Conservation (phyloP, 2,329 filamentous ascomycete genomes). For the Colletotrichum godetiae region DNA sequence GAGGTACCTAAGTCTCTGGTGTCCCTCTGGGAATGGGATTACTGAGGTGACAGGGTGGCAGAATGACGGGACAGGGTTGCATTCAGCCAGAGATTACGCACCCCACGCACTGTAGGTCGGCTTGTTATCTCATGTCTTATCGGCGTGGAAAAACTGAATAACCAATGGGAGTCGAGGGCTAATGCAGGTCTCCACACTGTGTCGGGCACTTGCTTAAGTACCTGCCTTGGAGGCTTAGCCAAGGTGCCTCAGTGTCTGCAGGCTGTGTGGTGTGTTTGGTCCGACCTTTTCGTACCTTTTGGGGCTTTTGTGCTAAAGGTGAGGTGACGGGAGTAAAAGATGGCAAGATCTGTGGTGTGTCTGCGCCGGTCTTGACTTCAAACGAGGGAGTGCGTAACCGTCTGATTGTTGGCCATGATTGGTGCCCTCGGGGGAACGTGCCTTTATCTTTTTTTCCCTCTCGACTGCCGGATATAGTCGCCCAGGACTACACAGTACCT, state of each 20-base stretch:
- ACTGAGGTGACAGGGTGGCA: constrained; percentile 1
- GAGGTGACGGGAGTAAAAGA: neutral
- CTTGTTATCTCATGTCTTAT: neutral
- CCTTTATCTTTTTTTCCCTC: neutral
- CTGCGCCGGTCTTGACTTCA: constrained; percentile 2
- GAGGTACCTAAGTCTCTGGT: no score
- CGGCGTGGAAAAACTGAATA: neutral
- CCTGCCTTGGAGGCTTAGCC: neutral
- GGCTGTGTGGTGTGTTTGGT: no score
- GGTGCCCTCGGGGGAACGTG: neutral
- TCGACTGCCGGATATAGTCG: neutral
- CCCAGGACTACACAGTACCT: neutral
- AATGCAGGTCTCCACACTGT: neutral
- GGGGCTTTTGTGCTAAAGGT: neutral
- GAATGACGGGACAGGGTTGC: neutral
- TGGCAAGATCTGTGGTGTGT: neutral
- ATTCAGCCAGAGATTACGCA: neutral
- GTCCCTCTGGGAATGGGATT: neutral
- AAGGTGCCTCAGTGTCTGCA: neutral
- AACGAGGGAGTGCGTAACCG: constrained; percentile 16
- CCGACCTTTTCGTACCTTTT: neutral
- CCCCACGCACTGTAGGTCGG: neutral
- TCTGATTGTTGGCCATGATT: constrained; percentile 5
- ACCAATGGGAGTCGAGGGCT: neutral
- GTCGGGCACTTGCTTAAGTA: neutral